These are phyloP conservation scores for Leucocoprinus leucothites DNA, from an alignment of 768 basidiomycete genomes.

Conservation along the genomic window DNA sequence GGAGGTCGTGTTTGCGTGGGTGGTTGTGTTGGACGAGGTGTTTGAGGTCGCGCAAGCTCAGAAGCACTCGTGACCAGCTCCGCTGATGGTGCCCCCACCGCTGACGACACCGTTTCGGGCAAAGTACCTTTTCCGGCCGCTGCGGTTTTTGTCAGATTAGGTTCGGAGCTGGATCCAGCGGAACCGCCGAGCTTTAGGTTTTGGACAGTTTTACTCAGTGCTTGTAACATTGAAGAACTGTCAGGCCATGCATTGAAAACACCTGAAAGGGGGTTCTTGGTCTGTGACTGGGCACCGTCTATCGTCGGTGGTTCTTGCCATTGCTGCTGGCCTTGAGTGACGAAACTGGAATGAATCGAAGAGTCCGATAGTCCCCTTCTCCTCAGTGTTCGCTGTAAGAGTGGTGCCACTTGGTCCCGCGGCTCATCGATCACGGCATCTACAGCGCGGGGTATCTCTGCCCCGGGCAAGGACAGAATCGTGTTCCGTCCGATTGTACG, in stretches of 20 bases:
- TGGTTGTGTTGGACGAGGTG: not conserved
- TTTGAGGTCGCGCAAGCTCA: not conserved
- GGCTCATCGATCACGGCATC: constrained; percentile 76
- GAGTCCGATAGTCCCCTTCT: constrained; percentile 88
- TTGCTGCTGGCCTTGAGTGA: constrained; percentile 45
- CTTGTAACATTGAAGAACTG: constrained; percentile 47
- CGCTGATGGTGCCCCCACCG: not conserved
- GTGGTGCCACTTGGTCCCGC: constrained; percentile 42
- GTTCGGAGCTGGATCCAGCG: constrained; percentile 10
- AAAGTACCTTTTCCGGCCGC: not conserved
- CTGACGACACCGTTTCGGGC: constrained; percentile 1
- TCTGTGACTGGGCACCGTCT: constrained; percentile 2
- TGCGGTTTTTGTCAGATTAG: constrained; percentile 10
- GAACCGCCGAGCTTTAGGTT: constrained; percentile 34
- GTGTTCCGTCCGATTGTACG: constrained; percentile 20
- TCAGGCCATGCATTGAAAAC: constrained; percentile 31
- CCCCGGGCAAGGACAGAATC: constrained; percentile 20
- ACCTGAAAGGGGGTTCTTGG: not conserved
- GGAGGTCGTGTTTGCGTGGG: not conserved
- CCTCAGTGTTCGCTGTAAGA: constrained; percentile 65
- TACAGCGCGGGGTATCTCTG: constrained; percentile 56
- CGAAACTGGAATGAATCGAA: constrained; percentile 85
- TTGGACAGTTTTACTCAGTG: constrained; percentile 52
- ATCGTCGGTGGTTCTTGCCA: constrained; percentile 14
- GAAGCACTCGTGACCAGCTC: not conserved